Base-by-base conservation (phyloP, 2,329 filamentous ascomycete genomes). In the Microsporum ferrugineum region DNA sequence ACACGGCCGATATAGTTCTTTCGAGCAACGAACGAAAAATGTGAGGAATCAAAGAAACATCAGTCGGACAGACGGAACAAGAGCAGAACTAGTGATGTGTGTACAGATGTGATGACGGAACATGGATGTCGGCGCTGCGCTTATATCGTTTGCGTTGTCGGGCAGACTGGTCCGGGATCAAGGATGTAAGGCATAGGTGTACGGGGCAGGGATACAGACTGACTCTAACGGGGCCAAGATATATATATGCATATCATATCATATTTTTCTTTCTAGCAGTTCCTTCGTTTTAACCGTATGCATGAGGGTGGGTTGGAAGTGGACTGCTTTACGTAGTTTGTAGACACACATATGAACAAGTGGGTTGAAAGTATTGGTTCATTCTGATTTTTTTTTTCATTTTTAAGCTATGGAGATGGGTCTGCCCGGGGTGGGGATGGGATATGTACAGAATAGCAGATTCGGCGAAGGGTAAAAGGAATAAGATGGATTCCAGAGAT, bases 1-100 rank as follows among this genome's bases (percentile, higher is more conserved):
- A 36, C 51, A 55, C 51, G 33, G 51, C 31, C 29, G 51, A 17
- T 55, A 55, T 55, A 55, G 51, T 55, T 55, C 51, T 14, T 34
- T 14, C 49, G 31, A 34, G n/a, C 27, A 23, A 27, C 36, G 31
- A 8, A 36, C 2, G 3, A 17, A 1, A n/a, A 17, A 36, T 36
- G 51, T 34, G 45, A 29, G 27, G 23, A 31, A 14, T 23, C 43
- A n/a, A 6, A 31, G 17, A 23, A 29, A 14, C 8, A 51, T 23
- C 23, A 27, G 49, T 10, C 43, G 29, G 45, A 49, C 14, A 45
- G 5, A 4, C 17, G 38, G 38, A 23, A 23, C 17, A 23, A 23
- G 17, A 23, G 38, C 38, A 12, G 38, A n/a, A 14, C 38, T 12
- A 41, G 12, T 41, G 38, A 41, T 1, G 38, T 41, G 17, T 23